phyloP scores from a whole-genome alignment of 2,329 filamentous ascomycete species.

The Alternaria arborescens region DNA sequence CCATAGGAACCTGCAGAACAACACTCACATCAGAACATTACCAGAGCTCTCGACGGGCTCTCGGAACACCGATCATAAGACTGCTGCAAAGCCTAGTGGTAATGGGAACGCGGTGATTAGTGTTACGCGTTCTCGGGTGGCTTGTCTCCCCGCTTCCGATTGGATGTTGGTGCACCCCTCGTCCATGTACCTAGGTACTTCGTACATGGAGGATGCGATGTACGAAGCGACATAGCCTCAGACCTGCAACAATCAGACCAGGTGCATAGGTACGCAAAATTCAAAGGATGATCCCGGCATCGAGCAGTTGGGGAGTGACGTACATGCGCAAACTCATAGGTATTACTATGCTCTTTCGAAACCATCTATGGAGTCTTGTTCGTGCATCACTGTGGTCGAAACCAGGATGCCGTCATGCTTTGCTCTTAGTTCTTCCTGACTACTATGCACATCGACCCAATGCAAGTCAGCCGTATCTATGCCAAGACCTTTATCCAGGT shows the following conservation, averaged over 20 bases:
- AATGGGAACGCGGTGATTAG: neutral
- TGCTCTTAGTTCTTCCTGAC: constrained; percentile 18
- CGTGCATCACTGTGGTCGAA: constrained; percentile 2
- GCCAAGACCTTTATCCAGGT: neutral
- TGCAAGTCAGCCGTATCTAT: neutral
- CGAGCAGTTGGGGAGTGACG: neutral
- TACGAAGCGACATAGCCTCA: neutral
- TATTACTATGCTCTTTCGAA: neutral
- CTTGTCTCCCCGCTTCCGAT: too few relatives aligned
- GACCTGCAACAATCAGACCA: constrained; percentile 12
- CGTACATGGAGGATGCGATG: neutral
- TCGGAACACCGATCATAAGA: neutral
- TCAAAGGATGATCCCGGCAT: neutral
- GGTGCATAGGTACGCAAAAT: neutral
- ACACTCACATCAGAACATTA: neutral
- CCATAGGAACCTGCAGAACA: too few relatives aligned
- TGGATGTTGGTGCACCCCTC: neutral
- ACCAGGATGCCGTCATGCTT: constrained; percentile 13
- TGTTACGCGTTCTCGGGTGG: too few relatives aligned
- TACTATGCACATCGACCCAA: constrained; percentile 13
- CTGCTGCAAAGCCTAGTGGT: neutral
- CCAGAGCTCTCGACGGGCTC: neutral
- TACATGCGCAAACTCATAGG: neutral
- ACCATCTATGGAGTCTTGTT: neutral
- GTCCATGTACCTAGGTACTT: neutral